Evolutionary conservation across 345 rosid species (phyloP).

Genomic region (Crucihimalaya himalaica): DNA sequence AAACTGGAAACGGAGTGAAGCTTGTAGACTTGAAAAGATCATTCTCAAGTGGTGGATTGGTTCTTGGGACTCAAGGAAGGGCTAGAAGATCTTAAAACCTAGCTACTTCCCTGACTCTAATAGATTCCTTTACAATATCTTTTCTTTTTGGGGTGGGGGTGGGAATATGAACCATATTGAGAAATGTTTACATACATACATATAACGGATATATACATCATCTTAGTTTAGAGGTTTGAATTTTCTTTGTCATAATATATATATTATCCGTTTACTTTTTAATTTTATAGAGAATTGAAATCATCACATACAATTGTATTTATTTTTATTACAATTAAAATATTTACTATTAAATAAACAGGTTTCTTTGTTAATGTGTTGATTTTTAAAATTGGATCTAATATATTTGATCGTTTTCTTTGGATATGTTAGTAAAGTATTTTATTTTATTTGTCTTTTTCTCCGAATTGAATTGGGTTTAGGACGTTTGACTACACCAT

Average conservation of each 20-base stretch:
- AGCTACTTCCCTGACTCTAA: slow-evolving; percentile 20
- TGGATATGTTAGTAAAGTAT: too few species aligned
- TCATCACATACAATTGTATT: neutral
- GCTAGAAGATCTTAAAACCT: slow-evolving; percentile 20
- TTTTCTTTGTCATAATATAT: neutral
- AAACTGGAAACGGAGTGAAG: slow-evolving; percentile 39
- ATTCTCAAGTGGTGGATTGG: slow-evolving; percentile 60
- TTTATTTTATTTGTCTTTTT: too few species aligned
- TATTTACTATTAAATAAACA: neutral
- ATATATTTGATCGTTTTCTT: neutral
- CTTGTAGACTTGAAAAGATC: slow-evolving; percentile 55
- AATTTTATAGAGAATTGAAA: neutral
- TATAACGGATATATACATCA: neutral
- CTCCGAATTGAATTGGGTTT: neutral
- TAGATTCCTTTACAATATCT: neutral
- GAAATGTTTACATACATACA: slow-evolving; percentile 23
- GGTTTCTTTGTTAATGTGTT: neutral
- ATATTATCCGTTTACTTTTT: neutral
- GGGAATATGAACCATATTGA: neutral
- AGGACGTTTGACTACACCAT: neutral
- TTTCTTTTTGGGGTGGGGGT: neutral
- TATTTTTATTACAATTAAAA: neutral
- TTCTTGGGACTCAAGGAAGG: slow-evolving; percentile 47
- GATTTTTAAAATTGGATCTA: neutral
- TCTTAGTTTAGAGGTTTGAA: neutral